Evolutionary conservation across 2,329 filamentous ascomycete genomes (phyloP).

Genomic region (Diaporthe ampelina): DNA sequence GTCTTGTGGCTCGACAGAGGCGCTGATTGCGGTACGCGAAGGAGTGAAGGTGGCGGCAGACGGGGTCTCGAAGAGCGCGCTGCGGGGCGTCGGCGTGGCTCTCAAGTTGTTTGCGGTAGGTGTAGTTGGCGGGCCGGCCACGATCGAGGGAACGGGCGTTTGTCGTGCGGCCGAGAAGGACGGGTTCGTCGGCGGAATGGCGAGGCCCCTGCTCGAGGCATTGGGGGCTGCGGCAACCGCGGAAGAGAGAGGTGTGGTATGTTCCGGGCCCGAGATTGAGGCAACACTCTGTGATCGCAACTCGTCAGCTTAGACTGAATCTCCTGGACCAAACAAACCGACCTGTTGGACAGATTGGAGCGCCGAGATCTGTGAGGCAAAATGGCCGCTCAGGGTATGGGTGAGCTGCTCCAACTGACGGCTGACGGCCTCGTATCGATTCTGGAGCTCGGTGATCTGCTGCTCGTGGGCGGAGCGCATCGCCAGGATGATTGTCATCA

Average conservation of each 20-base stretch:
- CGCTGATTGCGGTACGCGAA: neutral
- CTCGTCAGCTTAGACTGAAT: neutral
- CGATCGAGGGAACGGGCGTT: neutral
- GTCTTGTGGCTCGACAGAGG: constrained; percentile 4
- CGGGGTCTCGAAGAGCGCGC: constrained; percentile 1
- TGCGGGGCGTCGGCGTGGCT: constrained; percentile 17
- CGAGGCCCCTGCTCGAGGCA: neutral
- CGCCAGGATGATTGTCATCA: constrained; percentile 53
- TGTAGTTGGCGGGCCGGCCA: neutral
- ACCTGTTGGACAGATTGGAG: constrained; percentile 52
- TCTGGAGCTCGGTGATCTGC: constrained; percentile 51
- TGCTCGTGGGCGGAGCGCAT: constrained; percentile 53
- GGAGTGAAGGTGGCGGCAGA: constrained; percentile 7
- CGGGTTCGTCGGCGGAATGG: neutral
- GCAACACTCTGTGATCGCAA: neutral
- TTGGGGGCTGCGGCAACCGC: neutral
- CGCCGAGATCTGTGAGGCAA: constrained; percentile 46
- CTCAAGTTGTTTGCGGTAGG: neutral
- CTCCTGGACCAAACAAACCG: constrained; percentile 38
- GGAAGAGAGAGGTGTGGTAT: neutral
- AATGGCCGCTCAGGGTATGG: constrained; percentile 47
- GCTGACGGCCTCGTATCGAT: constrained; percentile 51
- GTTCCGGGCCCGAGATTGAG: constrained; percentile 8
- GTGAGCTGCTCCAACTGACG: constrained; percentile 53
- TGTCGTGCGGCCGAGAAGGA: neutral